phyloP scores from a whole-genome alignment of 1,284 basidiomycete genomes.

The Ceratobasidium sp. region DNA sequence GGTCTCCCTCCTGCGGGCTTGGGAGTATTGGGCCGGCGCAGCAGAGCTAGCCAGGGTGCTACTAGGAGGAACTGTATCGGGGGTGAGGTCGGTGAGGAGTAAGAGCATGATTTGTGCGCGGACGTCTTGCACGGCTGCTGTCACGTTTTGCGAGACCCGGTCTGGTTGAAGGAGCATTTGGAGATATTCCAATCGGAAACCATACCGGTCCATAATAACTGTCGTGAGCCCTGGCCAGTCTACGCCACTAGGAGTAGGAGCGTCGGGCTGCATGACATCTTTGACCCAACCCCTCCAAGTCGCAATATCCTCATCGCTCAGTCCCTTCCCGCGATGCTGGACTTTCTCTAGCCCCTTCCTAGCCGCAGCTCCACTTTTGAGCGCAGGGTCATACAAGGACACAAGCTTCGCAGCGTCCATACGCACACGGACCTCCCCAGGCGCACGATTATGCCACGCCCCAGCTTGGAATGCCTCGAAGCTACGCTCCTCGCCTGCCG shows the following conservation, averaged over 20 bases:
- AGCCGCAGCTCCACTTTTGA: conserved; percentile 54
- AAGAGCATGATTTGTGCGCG: conserved; percentile 55
- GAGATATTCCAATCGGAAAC: conserved; percentile 58
- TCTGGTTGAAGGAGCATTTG: conserved; percentile 54
- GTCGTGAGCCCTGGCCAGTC: conserved; percentile 60
- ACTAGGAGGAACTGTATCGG: conserved; percentile 40
- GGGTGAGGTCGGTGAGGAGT: conserved; percentile 56
- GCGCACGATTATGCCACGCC: conserved; percentile 56
- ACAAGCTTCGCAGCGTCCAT: conserved; percentile 58
- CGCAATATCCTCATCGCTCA: conserved; percentile 13
- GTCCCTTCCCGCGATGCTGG: conserved; percentile 52
- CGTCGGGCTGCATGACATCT: conserved; percentile 48
- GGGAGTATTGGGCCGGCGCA: neutral
- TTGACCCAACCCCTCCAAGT: conserved; percentile 43
- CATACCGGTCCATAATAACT: conserved; percentile 59
- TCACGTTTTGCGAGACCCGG: conserved; percentile 20
- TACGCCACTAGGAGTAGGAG: conserved; percentile 52
- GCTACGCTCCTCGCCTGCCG: neutral
- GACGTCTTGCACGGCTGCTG: conserved; percentile 42
- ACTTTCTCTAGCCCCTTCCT: conserved; percentile 53
- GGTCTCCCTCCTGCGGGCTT: conserved; percentile 2
- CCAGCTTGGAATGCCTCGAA: conserved; percentile 55
- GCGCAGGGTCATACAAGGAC: conserved; percentile 59
- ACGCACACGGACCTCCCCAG: conserved; percentile 54
- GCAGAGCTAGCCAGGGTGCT: neutral